These are phyloP conservation scores for Stachybotrys chartarum DNA, from an alignment of 2,329 filamentous ascomycete species.

Conservation along the genomic window DNA sequence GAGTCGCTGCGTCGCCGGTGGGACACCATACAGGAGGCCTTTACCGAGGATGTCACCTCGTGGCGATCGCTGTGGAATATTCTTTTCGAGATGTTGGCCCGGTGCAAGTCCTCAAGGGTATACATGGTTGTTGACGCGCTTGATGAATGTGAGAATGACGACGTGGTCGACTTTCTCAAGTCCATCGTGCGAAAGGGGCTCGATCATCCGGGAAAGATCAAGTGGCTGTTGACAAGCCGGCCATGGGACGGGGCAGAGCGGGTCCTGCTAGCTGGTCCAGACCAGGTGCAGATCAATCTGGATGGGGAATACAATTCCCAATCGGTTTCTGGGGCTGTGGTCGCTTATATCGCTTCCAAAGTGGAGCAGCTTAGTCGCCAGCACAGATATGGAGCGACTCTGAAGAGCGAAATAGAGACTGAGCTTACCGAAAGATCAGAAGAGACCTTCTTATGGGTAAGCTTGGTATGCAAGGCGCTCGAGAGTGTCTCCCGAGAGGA, in stretches of 20 bases:
- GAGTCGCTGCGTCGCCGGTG: no score
- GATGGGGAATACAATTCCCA: constrained; percentile 28
- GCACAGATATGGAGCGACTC: constrained; percentile 6
- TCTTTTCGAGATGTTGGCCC: constrained; percentile 29
- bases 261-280: constrained; percentile 23
- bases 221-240: constrained; percentile 38
- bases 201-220: constrained; percentile 14
- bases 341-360: constrained; percentile 27
- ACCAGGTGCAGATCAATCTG: constrained; percentile 16
- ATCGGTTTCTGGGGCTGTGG: constrained; percentile 26
- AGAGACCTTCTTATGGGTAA: constrained; percentile 23
- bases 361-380: constrained; percentile 16
- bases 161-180: constrained; percentile 22
- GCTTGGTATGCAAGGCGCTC: constrained; percentile 10
- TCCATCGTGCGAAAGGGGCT: constrained; percentile 17
- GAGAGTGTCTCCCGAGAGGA: constrained; percentile 3
- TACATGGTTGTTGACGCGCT: constrained; percentile 38
- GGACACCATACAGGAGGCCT: constrained; percentile 24
- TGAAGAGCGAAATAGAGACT: neutral
- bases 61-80: constrained; percentile 28
- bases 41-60: constrained; percentile 27
- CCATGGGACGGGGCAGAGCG: constrained; percentile 15
- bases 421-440: constrained; percentile 22
- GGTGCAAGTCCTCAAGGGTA: constrained; percentile 15
- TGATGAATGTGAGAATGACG: constrained; percentile 33